Base-by-base conservation (phyloP, 306 rosid species). In the Acacia confusa region DNA sequence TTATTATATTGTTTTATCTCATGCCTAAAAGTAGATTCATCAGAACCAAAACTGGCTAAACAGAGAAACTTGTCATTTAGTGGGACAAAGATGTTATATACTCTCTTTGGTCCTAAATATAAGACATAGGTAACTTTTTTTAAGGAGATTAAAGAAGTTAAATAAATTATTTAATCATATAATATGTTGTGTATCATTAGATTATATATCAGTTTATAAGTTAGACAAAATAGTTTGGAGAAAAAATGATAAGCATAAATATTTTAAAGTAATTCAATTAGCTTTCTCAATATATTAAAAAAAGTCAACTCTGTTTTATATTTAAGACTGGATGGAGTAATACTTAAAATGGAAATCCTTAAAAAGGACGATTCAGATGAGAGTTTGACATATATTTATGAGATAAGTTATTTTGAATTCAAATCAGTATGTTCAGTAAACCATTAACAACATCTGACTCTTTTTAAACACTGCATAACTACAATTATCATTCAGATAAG, bases 301-400 rank as follows among this genome's bases (percentile, higher is more conserved):
- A 36, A 6, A 36, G 8, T 36, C 40, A 36, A 36, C 0, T 36
- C 1, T 36, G 0, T 36, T 1, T 36, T 36, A 5, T 36, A 36
- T 36, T 36, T 36, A 36, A 1, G 7, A 36, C 40, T 0, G 1
- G 1, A 36, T 0, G 7, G 40, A 36, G 40, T 41, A 68, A 84
- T n/a, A 36, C 24, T 64, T 76, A 22, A 9, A 36, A 47, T 27
- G 40, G 8, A 53, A 44, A 32, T 34, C 27, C 60, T 7, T 16
- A 50, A 53, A 82, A 27, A 20, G 7, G 7, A 25, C 17, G 3
- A 48, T 34, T 67, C 77, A 79, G 61, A n/a, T 67, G 38, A 25
- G 17, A 57, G 32, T 74, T 64, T 68, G 43, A 78, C n/a, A 22
- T 28, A 70, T 53, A 75, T 53, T 53, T 22, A 65, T 52, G 70